A percentile compares a stretch with the other conserved stretches of the same genome.
Conservation (phyloP, 495 filamentous ascomycete species). For the Tuber calosporum region DNA sequence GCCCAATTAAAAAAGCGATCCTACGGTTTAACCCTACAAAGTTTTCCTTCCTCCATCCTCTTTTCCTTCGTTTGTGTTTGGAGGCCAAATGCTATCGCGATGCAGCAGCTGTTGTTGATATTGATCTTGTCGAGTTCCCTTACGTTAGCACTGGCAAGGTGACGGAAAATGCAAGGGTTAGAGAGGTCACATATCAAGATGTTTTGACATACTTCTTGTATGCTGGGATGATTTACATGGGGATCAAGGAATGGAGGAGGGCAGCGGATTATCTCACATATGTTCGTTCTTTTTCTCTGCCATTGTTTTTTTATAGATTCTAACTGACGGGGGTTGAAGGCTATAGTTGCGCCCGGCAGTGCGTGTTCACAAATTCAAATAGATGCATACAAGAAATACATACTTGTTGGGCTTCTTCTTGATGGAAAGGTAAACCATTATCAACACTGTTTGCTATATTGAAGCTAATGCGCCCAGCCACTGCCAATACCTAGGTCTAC, state of each 20-base stretch:
- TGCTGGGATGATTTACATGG: slow-evolving; percentile 71
- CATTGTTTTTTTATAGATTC: not conserved
- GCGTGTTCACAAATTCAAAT: slow-evolving; percentile 44
- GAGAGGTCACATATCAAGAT: slow-evolving; percentile 50
- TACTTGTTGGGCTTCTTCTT: slow-evolving; percentile 66
- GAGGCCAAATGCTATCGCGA: slow-evolving; percentile 42
- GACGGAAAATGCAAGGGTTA: slow-evolving; percentile 22
- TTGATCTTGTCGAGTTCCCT: slow-evolving; percentile 39
- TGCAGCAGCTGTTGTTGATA: slow-evolving; percentile 36
- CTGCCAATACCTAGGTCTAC: slow-evolving; percentile 24
- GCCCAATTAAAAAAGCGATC: slow-evolving; percentile 40
- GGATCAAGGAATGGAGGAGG: slow-evolving; percentile 60
- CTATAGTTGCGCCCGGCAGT: slow-evolving; percentile 34
- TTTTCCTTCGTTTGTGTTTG: slow-evolving; percentile 38
- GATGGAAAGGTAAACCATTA: slow-evolving; percentile 57
- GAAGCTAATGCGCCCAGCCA: slow-evolving; percentile 12
- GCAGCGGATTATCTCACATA: slow-evolving; percentile 59
- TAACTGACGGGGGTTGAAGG: slow-evolving; percentile 6
- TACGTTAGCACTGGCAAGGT: slow-evolving; percentile 23
- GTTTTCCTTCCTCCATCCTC: slow-evolving; percentile 40
- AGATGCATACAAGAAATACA: slow-evolving; percentile 90
- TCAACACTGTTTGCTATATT: slow-evolving; percentile 10
- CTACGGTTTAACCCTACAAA: slow-evolving; percentile 35
- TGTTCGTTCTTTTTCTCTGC: slow-evolving; percentile 19
- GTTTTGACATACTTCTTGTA: slow-evolving; percentile 73